Conservation (phyloP, 23 red algal genomes). For the Gracilaria domingensis region DNA sequence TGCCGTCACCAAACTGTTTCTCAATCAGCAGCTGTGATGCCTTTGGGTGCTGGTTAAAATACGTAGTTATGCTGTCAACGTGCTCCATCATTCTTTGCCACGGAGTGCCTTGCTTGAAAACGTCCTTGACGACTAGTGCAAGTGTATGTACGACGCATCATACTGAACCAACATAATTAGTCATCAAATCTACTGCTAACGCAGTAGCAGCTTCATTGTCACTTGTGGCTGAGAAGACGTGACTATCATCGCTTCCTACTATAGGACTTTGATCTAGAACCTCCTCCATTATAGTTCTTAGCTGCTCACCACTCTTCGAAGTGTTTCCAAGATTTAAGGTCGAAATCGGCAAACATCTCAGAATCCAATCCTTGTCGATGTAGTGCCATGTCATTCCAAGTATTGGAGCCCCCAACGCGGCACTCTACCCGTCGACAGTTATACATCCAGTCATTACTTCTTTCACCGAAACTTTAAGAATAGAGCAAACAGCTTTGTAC, state of each 20-base stretch:
- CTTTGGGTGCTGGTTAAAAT: conserved; percentile 12
- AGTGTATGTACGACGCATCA: neutral
- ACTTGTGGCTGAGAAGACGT: neutral
- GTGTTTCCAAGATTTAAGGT: neutral
- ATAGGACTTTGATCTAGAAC: neutral
- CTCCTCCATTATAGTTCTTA: neutral
- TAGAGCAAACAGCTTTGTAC: neutral
- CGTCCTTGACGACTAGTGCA: neutral
- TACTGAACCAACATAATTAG: neutral
- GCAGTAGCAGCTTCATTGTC: conserved; percentile 14
- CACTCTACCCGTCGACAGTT: conserved; percentile 12
- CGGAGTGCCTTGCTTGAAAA: neutral
- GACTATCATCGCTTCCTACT: neutral
- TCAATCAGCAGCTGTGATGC: neutral
- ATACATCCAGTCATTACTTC: neutral
- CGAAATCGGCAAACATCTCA: neutral
- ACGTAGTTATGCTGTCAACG: neutral
- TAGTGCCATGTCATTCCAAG: conserved; percentile 15
- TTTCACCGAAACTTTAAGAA: neutral
- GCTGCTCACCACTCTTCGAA: neutral
- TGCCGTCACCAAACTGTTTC: neutral
- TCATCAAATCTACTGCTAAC: neutral
- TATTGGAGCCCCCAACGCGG: neutral
- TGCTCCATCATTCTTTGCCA: neutral
- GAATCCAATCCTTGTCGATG: neutral